Base-by-base conservation (phyloP, 192 early-diverging fungal genomes). In the Umbelopsis sp. region DNA sequence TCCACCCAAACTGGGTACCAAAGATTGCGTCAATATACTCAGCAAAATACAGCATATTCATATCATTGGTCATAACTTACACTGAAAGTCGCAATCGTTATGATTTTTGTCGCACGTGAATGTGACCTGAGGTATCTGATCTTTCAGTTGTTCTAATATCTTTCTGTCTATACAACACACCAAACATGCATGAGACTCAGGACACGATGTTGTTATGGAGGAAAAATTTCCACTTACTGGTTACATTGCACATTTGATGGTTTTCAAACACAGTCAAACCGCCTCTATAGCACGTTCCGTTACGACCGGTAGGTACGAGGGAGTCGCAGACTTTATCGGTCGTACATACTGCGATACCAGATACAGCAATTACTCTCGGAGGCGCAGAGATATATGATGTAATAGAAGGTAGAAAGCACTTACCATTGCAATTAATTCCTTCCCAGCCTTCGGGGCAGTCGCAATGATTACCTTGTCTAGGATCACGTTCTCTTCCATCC, bases 381-480 rank as follows among this genome's bases (percentile, higher is more conserved):
- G 22, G 45, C 45, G 29, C 10, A 62, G 14, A 34, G 21, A 72
- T 21, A 38, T 24, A 68, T 20, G 31, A 66, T 44, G 41, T 8
- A 43, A 67, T 21, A 34, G 45, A 34, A 2, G 0, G 7, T 3
- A 69, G 31, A 43, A 17, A 50, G 17, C 17, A 43, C 66, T 38
- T 78, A 91, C 89, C 87, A 81, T 97, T 97, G 85, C 96, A 97
- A 75, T 97, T 97, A 76, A 94, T 93, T 47, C 96, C 96, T 45
- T 87, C 89, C 96, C 96, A 97, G 20, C 94, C 94, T 22, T 92
- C 90, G 32, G 87, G 79, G 73, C 96, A 97, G 38, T 89, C 81
- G 70, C 94, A 95, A 4, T 85, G 72, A 25, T 86, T 74, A 38
- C 78, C 80, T 52, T 83, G 76, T 34, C 90, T 82, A 5, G 79